Conservation (phyloP, 176 grass and related monocot species). For the Poa annua region DNA sequence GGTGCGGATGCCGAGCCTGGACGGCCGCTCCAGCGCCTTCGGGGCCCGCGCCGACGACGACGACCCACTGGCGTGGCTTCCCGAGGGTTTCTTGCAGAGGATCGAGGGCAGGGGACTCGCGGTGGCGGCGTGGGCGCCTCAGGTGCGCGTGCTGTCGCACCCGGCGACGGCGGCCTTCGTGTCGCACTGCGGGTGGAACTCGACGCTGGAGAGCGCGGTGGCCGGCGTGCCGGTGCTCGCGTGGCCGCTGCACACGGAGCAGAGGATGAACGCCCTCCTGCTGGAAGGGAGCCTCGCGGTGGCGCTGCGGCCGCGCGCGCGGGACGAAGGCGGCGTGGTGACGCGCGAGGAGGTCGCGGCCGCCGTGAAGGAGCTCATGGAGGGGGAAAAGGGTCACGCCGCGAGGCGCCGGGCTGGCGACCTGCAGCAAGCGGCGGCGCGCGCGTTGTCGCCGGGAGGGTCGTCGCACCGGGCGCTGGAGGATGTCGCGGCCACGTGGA, state of each 20-base stretch:
- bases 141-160: slow-evolving; percentile 68
- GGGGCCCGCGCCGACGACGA: neutral
- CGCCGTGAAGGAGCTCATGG: slow-evolving; percentile 8
- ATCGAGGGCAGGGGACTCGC: slow-evolving; percentile 45
- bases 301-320: slow-evolving; percentile 23
- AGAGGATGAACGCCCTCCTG: slow-evolving; percentile 49
- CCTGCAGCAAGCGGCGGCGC: neutral
- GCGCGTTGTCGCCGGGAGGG: neutral
- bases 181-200: slow-evolving; percentile 87
- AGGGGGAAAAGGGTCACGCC: neutral
- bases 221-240: slow-evolving; percentile 54
- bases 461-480: slow-evolving; percentile 15
- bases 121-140: slow-evolving; percentile 66
- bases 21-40: neutral
- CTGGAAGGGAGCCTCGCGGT: slow-evolving; percentile 10
- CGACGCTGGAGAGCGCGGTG: slow-evolving; percentile 49
- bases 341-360: neutral
- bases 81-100: slow-evolving; percentile 48
- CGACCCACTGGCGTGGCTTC: slow-evolving; percentile 55
- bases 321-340: slow-evolving; percentile 17
- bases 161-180: slow-evolving; percentile 58
- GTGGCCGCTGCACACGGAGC: slow-evolving; percentile 71
- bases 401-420: neutral
- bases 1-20: slow-evolving; percentile 5
- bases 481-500: neutral